Percentiles rank a stretch among this genome's conserved stretches.
Evolutionary conservation across 2,329 filamentous ascomycete genomes (phyloP).

Genomic region (Achaetomium macrosporum): DNA sequence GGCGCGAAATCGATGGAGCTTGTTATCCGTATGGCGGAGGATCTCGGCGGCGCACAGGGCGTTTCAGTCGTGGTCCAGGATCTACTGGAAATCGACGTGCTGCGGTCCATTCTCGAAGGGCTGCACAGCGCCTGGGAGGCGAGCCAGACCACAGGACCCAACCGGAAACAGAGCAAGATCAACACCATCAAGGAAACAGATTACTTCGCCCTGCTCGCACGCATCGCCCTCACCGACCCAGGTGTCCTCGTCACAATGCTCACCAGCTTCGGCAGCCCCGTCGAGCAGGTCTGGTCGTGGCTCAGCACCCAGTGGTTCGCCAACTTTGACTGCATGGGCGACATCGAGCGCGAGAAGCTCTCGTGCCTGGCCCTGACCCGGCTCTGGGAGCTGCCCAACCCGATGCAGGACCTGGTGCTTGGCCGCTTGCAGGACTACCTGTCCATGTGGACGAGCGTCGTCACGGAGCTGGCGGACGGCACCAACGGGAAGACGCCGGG

Average conservation of each 20-base stretch:
- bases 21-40: constrained; percentile 57
- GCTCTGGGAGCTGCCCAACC: constrained; percentile 58
- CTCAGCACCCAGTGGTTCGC: constrained; percentile 60
- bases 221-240: constrained; percentile 69
- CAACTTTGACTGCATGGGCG: constrained; percentile 62
- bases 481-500: constrained; percentile 27
- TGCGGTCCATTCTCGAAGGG: constrained; percentile 57
- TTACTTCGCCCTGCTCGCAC: constrained; percentile 77
- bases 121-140: constrained; percentile 66
- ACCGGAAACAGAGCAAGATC: constrained; percentile 61
- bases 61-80: constrained; percentile 60
- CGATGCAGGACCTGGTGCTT: constrained; percentile 53
- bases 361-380: constrained; percentile 67
- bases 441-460: constrained; percentile 66
- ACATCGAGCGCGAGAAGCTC: constrained; percentile 62
- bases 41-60: constrained; percentile 55
- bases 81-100: constrained; percentile 57
- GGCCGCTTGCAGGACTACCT: constrained; percentile 65
- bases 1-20: constrained; percentile 59
- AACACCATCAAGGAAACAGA: constrained; percentile 74
- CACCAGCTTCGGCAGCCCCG: constrained; percentile 36
- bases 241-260: constrained; percentile 58
- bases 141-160: constrained; percentile 76
- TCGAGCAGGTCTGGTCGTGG: constrained; percentile 54
- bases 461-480: constrained; percentile 59